phyloP scores from a whole-genome alignment of 2,329 filamentous ascomycete species.

The Plectosphaerella sp. region DNA sequence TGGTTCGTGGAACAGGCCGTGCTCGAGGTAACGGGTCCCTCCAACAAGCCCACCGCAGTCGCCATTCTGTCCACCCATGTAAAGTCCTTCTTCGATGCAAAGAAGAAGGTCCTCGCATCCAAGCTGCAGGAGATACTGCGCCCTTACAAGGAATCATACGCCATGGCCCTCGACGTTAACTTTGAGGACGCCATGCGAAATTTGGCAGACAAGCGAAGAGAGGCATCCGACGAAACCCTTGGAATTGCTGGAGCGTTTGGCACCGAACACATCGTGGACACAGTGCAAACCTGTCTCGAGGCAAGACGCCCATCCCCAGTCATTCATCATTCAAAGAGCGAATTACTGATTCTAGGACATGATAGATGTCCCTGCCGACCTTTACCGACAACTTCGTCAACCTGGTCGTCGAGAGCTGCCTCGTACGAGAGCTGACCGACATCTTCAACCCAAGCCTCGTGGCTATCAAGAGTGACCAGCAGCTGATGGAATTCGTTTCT shows the following conservation, averaged over 20 bases:
- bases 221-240: no score
- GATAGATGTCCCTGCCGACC: slow-evolving; percentile 33
- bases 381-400: slow-evolving; percentile 44
- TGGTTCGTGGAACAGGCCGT: slow-evolving; percentile 32
- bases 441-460: slow-evolving; percentile 36
- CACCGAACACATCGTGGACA: slow-evolving; percentile 35
- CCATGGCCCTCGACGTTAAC: slow-evolving; percentile 24
- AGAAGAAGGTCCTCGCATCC: slow-evolving; percentile 16
- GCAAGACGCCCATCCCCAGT: slow-evolving; percentile 16
- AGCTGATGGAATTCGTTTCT: slow-evolving; percentile 20
- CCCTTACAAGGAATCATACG: slow-evolving; percentile 29
- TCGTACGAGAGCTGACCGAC: slow-evolving; percentile 32
- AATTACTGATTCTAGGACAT: background rate
- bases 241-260: no score
- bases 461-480: slow-evolving; percentile 24
- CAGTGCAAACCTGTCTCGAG: slow-evolving; percentile 38
- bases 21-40: slow-evolving; percentile 7
- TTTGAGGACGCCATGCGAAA: slow-evolving; percentile 17
- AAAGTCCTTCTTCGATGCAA: slow-evolving; percentile 27
- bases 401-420: slow-evolving; percentile 43
- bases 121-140: slow-evolving; percentile 35
- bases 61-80: slow-evolving; percentile 18
- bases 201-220: background rate
- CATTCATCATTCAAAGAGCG: no score
- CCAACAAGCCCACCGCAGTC: slow-evolving; percentile 11